phyloP scores from a whole-genome alignment of 179 eudicot species.

The Spergularia azorica region DNA sequence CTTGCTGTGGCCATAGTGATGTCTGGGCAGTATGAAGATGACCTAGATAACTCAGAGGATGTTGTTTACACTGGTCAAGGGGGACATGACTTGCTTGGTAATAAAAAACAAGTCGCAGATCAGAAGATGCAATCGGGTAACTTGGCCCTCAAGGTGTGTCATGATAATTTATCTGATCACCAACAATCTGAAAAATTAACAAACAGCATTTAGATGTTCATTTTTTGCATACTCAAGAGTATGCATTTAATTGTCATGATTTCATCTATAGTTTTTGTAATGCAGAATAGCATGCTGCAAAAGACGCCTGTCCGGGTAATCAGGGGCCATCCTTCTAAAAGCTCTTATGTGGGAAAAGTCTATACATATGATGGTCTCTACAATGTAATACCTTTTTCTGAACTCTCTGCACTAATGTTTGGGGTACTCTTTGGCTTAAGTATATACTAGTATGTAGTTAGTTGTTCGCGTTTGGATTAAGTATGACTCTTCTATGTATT shows the following conservation, averaged over 20 bases:
- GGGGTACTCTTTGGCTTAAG: background rate
- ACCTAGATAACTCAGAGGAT: slow-evolving; percentile 71
- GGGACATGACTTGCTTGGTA: slow-evolving; percentile 73
- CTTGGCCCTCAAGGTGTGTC: slow-evolving; percentile 67
- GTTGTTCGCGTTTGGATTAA: background rate
- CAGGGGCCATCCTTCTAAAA: slow-evolving; percentile 70
- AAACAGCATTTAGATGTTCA: background rate
- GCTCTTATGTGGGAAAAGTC: slow-evolving; percentile 78
- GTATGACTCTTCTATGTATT: background rate
- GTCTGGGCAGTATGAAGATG: slow-evolving; percentile 95
- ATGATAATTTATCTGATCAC: background rate
- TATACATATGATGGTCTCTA: slow-evolving; percentile 95
- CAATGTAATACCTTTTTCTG: slow-evolving; percentile 42
- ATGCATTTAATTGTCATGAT: background rate
- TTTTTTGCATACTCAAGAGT: background rate
- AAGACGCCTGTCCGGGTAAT: slow-evolving; percentile 70
- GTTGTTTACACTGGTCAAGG: slow-evolving; percentile 91
- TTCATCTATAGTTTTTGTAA: background rate
- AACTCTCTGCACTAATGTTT: background rate
- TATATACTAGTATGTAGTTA: background rate
- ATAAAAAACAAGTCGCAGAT: slow-evolving; percentile 64
- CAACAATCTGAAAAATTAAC: no score
- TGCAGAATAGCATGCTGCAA: slow-evolving; percentile 72
- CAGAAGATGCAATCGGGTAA: slow-evolving; percentile 78
- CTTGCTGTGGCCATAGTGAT: slow-evolving; percentile 73